These are phyloP conservation scores for Trichothecium sympodiale DNA, from an alignment of 2,329 filamentous ascomycete species.

Conservation along the genomic window DNA sequence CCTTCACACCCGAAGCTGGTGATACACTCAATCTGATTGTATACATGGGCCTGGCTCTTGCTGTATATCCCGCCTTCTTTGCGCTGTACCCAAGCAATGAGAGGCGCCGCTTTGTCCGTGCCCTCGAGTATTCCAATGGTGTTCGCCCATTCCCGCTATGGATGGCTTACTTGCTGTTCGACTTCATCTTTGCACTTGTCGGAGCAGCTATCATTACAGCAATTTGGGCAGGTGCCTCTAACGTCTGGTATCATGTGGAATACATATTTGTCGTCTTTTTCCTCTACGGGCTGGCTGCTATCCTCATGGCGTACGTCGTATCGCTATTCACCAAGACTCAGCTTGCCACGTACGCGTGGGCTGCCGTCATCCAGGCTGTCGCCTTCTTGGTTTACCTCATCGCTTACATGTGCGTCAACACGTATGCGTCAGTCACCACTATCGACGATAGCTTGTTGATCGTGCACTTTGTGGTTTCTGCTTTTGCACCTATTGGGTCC, in stretches of 20 bases:
- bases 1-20: slow-evolving; percentile 57
- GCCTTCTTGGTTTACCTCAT: slow-evolving; percentile 63
- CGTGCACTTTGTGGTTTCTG: slow-evolving; percentile 64
- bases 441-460: slow-evolving; percentile 58
- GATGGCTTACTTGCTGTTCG: slow-evolving; percentile 72
- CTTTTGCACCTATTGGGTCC: slow-evolving; percentile 67
- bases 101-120: slow-evolving; percentile 65
- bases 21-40: slow-evolving; percentile 67
- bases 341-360: slow-evolving; percentile 73
- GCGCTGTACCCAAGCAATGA: slow-evolving; percentile 82
- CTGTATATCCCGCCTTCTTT: slow-evolving; percentile 76
- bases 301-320: slow-evolving; percentile 66
- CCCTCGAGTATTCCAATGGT: slow-evolving; percentile 84
- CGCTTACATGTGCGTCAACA: slow-evolving; percentile 60
- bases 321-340: slow-evolving; percentile 73
- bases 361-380: slow-evolving; percentile 64
- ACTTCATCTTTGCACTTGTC: slow-evolving; percentile 60
- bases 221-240: slow-evolving; percentile 54
- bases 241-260: slow-evolving; percentile 65
- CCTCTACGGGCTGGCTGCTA: slow-evolving; percentile 71
- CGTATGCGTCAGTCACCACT: slow-evolving; percentile 50
- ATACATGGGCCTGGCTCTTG: slow-evolving; percentile 72
- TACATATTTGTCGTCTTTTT: slow-evolving; percentile 76
- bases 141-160: slow-evolving; percentile 74
- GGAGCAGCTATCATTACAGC: slow-evolving; percentile 55